phyloP scores from a whole-genome alignment of 345 rosid species.

The Rubroshorea leprosula region DNA sequence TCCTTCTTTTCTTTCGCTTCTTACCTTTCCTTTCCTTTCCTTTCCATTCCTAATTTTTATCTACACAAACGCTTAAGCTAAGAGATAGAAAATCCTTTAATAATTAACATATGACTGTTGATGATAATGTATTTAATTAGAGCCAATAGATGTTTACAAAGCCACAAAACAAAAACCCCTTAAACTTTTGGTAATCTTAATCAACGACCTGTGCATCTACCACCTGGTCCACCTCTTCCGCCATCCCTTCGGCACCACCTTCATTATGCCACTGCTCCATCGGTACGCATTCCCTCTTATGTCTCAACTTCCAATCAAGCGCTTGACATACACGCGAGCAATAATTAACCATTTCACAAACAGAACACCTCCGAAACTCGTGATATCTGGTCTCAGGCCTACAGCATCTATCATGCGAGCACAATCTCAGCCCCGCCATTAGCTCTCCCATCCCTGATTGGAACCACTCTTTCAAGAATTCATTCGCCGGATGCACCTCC shows the following conservation, averaged over 20 bases:
- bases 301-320: conserved; percentile 77
- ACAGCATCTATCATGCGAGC: conserved; percentile 56
- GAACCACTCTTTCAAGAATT: conserved; percentile 57
- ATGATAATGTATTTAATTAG: no score
- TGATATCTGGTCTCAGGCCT: conserved; percentile 77
- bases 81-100: no score
- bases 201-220: no score
- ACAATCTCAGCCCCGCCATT: conserved; percentile 28
- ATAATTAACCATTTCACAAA: conserved; percentile 74
- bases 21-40: no score
- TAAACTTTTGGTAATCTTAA: no score
- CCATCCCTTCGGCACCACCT: conserved; percentile 24
- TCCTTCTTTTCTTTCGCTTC: no score
- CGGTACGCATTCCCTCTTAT: conserved; percentile 63
- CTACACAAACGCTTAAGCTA: no score
- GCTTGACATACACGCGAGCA: conserved; percentile 96
- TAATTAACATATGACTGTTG: no score
- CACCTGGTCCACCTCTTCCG: conserved; percentile 19
- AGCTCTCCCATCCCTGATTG: conserved; percentile 12
- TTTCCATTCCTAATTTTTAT: no score
- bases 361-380: conserved; percentile 85
- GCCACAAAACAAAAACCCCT: no score
- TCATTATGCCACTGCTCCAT: conserved; percentile 41
- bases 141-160: no score
- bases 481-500: conserved; percentile 50